Conservation (phyloP, 257 asterid species). For the Sherardia arvensis region DNA sequence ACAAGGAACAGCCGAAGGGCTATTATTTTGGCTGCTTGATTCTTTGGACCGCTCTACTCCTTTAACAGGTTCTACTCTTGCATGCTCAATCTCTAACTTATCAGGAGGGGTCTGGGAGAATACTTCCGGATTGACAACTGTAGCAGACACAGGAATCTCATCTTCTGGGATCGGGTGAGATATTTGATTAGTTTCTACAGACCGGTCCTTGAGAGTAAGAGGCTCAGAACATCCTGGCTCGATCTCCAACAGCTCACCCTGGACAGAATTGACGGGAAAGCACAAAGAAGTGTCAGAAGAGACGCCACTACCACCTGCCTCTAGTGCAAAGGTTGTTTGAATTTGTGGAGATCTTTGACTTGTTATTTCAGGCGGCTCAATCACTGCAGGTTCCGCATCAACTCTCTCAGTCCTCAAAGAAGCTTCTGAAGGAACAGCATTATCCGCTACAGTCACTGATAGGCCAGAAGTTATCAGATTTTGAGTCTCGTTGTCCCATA, state of each 20-base stretch:
- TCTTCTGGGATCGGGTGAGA: too few species aligned
- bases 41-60: background rate
- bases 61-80: background rate
- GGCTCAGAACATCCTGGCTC: background rate
- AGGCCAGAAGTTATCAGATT: constrained; percentile 6
- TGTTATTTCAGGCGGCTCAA: constrained; percentile 15
- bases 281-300: background rate
- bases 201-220: too few species aligned
- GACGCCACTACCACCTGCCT: background rate
- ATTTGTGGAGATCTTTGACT: background rate
- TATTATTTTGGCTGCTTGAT: constrained; percentile 19
- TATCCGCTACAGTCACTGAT: constrained; percentile 15
- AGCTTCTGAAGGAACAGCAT: too few species aligned
- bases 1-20: constrained; percentile 8
- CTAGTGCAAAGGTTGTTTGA: background rate
- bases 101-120: background rate
- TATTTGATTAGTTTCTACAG: too few species aligned
- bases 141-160: constrained; percentile 6
- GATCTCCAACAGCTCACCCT: constrained; percentile 13
- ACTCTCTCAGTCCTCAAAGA: background rate
- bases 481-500: constrained; percentile 7
- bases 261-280: background rate
- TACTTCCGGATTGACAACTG: constrained; percentile 14
- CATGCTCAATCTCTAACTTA: background rate
- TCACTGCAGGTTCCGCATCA: constrained; percentile 5